These are phyloP conservation scores for Fistulifera solaris DNA, from an alignment of 108 stramenopile species.

Conservation along the genomic window DNA sequence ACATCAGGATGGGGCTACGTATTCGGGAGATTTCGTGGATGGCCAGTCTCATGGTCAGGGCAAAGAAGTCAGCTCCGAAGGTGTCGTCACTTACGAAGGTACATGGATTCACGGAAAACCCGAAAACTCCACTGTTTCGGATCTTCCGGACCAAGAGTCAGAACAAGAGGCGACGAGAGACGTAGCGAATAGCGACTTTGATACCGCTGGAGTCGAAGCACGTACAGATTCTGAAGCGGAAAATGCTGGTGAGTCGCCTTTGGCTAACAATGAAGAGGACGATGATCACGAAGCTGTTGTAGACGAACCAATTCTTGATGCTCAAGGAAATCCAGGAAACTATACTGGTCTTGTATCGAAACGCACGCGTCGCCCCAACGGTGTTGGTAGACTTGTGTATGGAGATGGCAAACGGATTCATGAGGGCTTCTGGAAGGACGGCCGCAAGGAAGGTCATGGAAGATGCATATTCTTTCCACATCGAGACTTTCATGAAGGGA, in stretches of 20 bases:
- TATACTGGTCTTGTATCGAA: conserved; percentile 22
- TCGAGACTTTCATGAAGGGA: conserved; percentile 24
- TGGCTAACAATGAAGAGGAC: neutral
- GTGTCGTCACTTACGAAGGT: conserved; percentile 19
- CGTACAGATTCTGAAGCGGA: neutral
- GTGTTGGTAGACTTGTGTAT: conserved; percentile 32
- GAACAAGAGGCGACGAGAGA: neutral
- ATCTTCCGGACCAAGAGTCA: neutral
- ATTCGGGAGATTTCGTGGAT: conserved; percentile 16
- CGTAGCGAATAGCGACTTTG: neutral
- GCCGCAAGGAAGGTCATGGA: conserved; percentile 22
- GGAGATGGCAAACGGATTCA: conserved; percentile 25
- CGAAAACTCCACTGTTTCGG: neutral
- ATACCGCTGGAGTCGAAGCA: neutral
- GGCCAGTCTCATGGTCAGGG: conserved; percentile 20
- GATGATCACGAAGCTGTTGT: conserved; percentile 22
- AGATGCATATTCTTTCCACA: conserved; percentile 15
- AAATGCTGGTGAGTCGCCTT: neutral
- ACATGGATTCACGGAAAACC: conserved; percentile 17
- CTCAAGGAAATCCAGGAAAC: conserved; percentile 16
- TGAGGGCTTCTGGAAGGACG: conserved; percentile 35
- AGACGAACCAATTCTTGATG: conserved; percentile 11
- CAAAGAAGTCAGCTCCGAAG: conserved; percentile 7
- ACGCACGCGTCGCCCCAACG: conserved; percentile 17
- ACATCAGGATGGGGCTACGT: conserved; percentile 5